Evolutionary conservation across 208 protist genomes (phyloP), one percentile per base, ranked within the genome.

Genomic region (Leishmania amazonensis): DNA sequence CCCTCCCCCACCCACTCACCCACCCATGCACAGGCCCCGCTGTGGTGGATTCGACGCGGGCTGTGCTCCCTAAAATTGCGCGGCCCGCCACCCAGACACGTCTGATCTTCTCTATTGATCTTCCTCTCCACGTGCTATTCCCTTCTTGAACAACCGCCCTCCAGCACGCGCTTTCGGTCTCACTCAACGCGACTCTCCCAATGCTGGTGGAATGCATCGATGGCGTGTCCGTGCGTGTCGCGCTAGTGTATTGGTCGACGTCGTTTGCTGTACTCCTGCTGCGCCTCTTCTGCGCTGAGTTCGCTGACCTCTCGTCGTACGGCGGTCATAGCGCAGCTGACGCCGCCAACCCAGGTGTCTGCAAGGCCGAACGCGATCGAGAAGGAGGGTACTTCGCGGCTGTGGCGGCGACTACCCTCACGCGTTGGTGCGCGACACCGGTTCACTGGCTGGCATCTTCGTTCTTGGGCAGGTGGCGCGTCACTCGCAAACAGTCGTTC

Each of bases 201-300:
- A 81, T 76, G 71, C 31, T 2, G 40, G 53, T 19, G 11, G 78
- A 76, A n/a, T 54, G 60, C 28, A 53, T 54, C 9, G 64, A 74
- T 0, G 38, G 53, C 15, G 2, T 79, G 19, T 64, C 76, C 19
- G 76, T 81, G 68, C 49, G 38, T 71, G n/a, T 85, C 4, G 81
- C 87, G 3, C 80, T 84, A 51, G 19, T 90, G 17, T 96, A 94
- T 81, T 96, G 93, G 91, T 40, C 78, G 2, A 62, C 76, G 3
- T 88, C 91, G 3, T 54, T 94, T 15, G 64, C 83, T 11, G 78
- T 89, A 31, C 79, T 95, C 28, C 57, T 88, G 17, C 38, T 93
- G 15, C 91, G 93, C 40, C 53, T 86, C 21, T 35, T 45, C 24
- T 78, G 82, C 21, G 74, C 81, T 9, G 77, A 79, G 17, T 91